A percentile compares a stretch with the other conserved stretches of the same genome.
Conservation (phyloP, 202 grass and related monocot species). For the Zoysia matrella region DNA sequence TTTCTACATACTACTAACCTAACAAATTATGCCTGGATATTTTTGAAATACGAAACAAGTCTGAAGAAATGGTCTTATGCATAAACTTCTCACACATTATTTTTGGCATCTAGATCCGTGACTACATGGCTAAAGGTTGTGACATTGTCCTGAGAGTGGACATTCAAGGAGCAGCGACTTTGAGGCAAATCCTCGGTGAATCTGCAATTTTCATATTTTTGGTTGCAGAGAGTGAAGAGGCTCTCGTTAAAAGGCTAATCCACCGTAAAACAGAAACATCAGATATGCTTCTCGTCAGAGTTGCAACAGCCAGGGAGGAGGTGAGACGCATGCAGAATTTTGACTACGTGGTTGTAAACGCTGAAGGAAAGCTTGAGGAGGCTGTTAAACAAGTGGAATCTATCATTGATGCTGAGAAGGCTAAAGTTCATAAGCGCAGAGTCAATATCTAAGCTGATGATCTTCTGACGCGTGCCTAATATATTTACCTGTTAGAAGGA, state of each 20-base stretch:
- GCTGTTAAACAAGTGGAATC: slow-evolving; percentile 81
- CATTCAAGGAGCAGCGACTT: slow-evolving; percentile 91
- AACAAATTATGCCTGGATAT: background rate
- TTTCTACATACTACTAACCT: background rate
- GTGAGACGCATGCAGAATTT: slow-evolving; percentile 68
- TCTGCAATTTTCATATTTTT: slow-evolving; percentile 95
- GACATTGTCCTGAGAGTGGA: slow-evolving; percentile 96
- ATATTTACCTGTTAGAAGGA: slow-evolving; percentile 7
- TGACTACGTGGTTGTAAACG: slow-evolving; percentile 88
- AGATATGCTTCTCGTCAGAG: slow-evolving; percentile 93
- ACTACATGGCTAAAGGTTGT: slow-evolving; percentile 90
- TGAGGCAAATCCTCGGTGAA: slow-evolving; percentile 80
- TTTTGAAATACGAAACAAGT: slow-evolving; percentile 12
- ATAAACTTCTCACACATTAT: slow-evolving; percentile 29
- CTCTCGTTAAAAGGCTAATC: slow-evolving; percentile 85
- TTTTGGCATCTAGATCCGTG: slow-evolving; percentile 69
- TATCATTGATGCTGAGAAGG: slow-evolving; percentile 93
- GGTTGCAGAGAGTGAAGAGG: slow-evolving; percentile 85
- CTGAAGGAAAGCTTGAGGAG: slow-evolving; percentile 85
- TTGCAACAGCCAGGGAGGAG: slow-evolving; percentile 91
- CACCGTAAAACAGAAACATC: slow-evolving; percentile 88
- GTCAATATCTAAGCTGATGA: slow-evolving; percentile 58
- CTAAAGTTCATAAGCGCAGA: slow-evolving; percentile 64
- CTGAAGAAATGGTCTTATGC: slow-evolving; percentile 5
- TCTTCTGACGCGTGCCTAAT: background rate